Evolutionary conservation across 148 eudicot genomes (phyloP), one percentile per base, ranked within the genome.

Genomic region (Mesembryanthemum crystallinum): DNA sequence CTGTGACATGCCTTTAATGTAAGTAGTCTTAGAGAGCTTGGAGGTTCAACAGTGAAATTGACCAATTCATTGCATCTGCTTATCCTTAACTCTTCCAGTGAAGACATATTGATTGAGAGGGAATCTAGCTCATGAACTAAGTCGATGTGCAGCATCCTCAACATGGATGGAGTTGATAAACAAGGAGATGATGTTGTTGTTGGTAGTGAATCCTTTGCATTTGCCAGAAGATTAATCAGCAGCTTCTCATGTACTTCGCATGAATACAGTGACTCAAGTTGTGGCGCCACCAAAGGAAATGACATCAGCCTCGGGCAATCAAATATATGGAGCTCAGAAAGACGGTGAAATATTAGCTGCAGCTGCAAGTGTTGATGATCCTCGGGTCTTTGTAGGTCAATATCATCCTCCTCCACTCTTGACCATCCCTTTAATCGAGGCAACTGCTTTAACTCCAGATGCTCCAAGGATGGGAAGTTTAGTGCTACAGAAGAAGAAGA

Each of bases 381-480:
- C 23, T 61, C 21, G 12, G 18, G 15, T 20, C 18, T 27, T 60
- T 27, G 6, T 27, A 3, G 33, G 18, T 57, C 61, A 57, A 1
- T 54, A 17, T 54, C 58, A 18, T 54, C 23, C 21, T 17, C 11
- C 27, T 35, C 33, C 32, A 23, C 61, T 12, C 64, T 60, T 25
- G 51, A 42, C 76, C 58, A 73, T 62, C 51, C 59, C 69, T n/a
- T 29, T 4, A 62, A 8, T 21, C 47, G 4, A 2, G 69, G 77
- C 45, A 74, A 63, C 1, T 74, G 37, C 21, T 11, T 12, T 60
- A 74, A 47, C 28, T 25, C 14, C 23, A 74, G 39, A 43, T 29
- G 5, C 60, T 63, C 37, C 28, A 74, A 74, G 69, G 58, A 62
- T 12, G 58, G 58, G 60, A 24, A 74, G 32, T 27, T 20, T 9